These are phyloP conservation scores for Emmonsiellopsis sp. DNA, from an alignment of 2,329 filamentous ascomycete genomes.

Conservation along the genomic window DNA sequence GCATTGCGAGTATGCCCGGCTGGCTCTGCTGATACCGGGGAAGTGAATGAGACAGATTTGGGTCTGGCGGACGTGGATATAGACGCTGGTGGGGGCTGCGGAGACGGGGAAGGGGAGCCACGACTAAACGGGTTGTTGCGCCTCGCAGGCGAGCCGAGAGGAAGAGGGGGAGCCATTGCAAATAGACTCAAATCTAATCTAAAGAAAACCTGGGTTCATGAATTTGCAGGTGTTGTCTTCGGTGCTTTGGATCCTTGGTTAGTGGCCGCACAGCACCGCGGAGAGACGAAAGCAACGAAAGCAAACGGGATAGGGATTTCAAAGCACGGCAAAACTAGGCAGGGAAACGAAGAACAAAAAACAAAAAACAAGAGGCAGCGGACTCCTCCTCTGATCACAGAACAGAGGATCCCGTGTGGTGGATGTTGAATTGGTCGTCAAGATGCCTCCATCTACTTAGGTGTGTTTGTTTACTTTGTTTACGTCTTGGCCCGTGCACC, in stretches of 20 bases:
- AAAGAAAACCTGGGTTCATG: neutral
- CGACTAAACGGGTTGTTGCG: constrained; percentile 74
- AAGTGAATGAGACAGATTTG: constrained; percentile 65
- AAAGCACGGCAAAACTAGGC: neutral
- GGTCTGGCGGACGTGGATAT: constrained; percentile 45
- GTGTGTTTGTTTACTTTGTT: constrained; percentile 3
- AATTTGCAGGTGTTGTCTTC: neutral
- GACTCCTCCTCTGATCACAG: neutral
- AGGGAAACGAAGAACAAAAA: neutral
- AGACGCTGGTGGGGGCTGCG: constrained; percentile 38
- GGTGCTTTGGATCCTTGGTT: no score
- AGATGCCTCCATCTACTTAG: neutral
- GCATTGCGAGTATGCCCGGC: constrained; percentile 58
- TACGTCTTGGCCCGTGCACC: neutral
- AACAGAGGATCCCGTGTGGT: neutral
- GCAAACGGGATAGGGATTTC: neutral
- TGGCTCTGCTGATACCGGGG: constrained; percentile 39
- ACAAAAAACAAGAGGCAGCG: neutral
- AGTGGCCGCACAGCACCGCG: no score
- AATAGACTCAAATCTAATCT: constrained; percentile 5
- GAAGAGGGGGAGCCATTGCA: constrained; percentile 44
- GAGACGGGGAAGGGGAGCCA: constrained; percentile 56
- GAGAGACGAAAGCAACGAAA: neutral
- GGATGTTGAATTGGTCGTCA: neutral
- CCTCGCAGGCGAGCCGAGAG: constrained; percentile 58